Percentiles rank a stretch among this genome's conserved stretches.
phyloP scores from a whole-genome alignment of 2,329 filamentous ascomycete genomes.

The Zymoseptoria crescenta region DNA sequence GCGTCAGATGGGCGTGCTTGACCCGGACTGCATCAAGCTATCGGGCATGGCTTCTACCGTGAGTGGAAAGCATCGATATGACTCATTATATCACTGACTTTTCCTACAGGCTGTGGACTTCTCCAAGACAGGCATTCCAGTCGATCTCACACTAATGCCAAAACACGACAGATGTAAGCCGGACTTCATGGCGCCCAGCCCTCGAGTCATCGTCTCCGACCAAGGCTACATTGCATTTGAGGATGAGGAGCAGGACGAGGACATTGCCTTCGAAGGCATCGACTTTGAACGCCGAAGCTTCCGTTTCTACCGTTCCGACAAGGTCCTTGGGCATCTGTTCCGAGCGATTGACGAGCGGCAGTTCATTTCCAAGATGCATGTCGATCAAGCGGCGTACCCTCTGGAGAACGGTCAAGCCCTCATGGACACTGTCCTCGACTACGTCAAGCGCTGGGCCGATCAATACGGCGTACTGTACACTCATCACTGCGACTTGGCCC shows the following conservation, averaged over 20 bases:
- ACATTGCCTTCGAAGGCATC: slow-evolving; percentile 33
- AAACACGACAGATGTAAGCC: slow-evolving; percentile 35
- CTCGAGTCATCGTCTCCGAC: slow-evolving; percentile 35
- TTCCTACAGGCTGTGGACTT: slow-evolving; percentile 31
- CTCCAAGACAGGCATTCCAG: slow-evolving; percentile 52
- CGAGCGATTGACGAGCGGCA: slow-evolving; percentile 63
- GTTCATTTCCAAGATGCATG: slow-evolving; percentile 49
- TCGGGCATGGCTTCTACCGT: slow-evolving; percentile 29
- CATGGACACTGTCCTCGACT: slow-evolving; percentile 32
- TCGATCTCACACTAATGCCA: slow-evolving; percentile 42
- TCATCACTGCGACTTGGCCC: slow-evolving; percentile 32
- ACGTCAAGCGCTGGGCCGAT: slow-evolving; percentile 29
- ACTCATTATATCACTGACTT: background rate
- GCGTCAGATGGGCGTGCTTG: slow-evolving; percentile 23
- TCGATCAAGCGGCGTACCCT: slow-evolving; percentile 9
- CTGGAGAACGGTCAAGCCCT: slow-evolving; percentile 9
- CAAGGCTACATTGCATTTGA: slow-evolving; percentile 43
- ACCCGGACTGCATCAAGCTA: slow-evolving; percentile 31
- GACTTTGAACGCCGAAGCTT: slow-evolving; percentile 24
- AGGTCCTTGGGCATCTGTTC: slow-evolving; percentile 63
- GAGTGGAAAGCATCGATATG: background rate
- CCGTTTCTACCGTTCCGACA: slow-evolving; percentile 60
- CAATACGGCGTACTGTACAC: slow-evolving; percentile 28
- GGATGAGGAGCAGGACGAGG: slow-evolving; percentile 39
- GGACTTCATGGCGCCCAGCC: slow-evolving; percentile 48